Conservation (phyloP, 129 eudicot species). For the Oenanthe sinensis region DNA sequence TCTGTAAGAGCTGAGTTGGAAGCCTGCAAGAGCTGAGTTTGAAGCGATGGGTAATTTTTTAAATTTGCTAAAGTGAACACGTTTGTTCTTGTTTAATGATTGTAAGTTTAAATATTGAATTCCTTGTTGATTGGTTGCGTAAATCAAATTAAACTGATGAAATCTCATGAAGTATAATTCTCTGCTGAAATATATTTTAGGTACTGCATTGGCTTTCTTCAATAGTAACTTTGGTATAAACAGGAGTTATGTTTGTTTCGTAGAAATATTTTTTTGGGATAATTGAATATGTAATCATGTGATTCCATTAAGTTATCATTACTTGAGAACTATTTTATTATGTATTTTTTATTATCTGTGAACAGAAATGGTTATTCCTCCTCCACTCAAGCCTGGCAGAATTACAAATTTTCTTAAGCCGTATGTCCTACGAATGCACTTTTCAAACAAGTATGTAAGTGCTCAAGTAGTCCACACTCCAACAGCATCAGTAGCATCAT, state of each 20-base stretch:
- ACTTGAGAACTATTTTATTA: background rate
- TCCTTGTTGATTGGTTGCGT: background rate
- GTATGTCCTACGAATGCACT: constrained; percentile 32
- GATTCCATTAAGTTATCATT: background rate
- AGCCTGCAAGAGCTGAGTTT: background rate
- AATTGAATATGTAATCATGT: background rate
- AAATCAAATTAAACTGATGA: background rate
- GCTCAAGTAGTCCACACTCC: constrained; percentile 85
- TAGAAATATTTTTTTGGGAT: background rate
- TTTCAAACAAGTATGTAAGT: constrained; percentile 37
- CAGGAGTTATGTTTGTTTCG: background rate
- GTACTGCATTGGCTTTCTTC: no score
- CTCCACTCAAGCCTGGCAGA: constrained; percentile 38
- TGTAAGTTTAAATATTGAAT: background rate
- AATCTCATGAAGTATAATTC: background rate
- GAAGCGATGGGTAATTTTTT: background rate
- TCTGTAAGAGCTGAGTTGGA: no score
- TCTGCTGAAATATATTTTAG: background rate
- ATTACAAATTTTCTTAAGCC: constrained; percentile 39
- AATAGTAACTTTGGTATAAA: no score
- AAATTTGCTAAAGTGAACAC: background rate
- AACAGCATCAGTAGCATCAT: constrained; percentile 67
- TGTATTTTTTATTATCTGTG: background rate
- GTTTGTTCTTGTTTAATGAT: no score
- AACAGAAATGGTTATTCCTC: constrained; percentile 69